Percentiles rank a stretch among this genome's conserved stretches.
Conservation (phyloP, 148 eudicot species). For the Drosera capensis region DNA sequence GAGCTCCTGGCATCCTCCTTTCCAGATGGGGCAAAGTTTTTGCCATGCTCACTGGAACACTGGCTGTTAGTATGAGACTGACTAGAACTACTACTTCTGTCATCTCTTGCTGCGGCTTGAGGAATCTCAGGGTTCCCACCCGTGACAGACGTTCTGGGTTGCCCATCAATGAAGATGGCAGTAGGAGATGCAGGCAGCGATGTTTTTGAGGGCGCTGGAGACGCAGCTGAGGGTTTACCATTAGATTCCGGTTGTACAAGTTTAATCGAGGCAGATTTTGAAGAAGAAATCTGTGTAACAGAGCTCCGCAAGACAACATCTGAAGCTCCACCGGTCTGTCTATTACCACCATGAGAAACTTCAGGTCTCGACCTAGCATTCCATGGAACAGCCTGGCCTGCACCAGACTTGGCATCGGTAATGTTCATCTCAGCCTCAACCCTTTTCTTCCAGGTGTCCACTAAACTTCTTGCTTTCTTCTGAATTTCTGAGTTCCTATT, state of each 20-base stretch:
- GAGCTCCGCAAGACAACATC: slow-evolving; percentile 31
- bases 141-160: slow-evolving; percentile 9
- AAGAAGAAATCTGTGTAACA: slow-evolving; percentile 21
- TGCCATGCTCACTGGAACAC: slow-evolving; percentile 48
- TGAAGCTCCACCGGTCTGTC: slow-evolving; percentile 25
- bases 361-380: slow-evolving; percentile 43
- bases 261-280: slow-evolving; percentile 31
- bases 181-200: slow-evolving; percentile 16
- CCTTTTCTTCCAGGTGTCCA: slow-evolving; percentile 90
- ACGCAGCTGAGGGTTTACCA: slow-evolving; percentile 23
- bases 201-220: slow-evolving; percentile 26
- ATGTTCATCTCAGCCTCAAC: slow-evolving; percentile 84
- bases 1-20: slow-evolving; percentile 56
- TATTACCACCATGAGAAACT: slow-evolving; percentile 28
- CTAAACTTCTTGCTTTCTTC: slow-evolving; percentile 75
- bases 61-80: slow-evolving; percentile 60
- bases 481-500: slow-evolving; percentile 78
- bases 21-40: slow-evolving; percentile 17
- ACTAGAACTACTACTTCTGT: slow-evolving; percentile 67
- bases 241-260: slow-evolving; percentile 29
- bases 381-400: slow-evolving; percentile 40
- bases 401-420: slow-evolving; percentile 49
- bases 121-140: slow-evolving; percentile 37
- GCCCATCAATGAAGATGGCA: slow-evolving; percentile 21
- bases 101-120: slow-evolving; percentile 31